Conservation (phyloP, 208 protist species). For the Angomonas ambiguus region DNA sequence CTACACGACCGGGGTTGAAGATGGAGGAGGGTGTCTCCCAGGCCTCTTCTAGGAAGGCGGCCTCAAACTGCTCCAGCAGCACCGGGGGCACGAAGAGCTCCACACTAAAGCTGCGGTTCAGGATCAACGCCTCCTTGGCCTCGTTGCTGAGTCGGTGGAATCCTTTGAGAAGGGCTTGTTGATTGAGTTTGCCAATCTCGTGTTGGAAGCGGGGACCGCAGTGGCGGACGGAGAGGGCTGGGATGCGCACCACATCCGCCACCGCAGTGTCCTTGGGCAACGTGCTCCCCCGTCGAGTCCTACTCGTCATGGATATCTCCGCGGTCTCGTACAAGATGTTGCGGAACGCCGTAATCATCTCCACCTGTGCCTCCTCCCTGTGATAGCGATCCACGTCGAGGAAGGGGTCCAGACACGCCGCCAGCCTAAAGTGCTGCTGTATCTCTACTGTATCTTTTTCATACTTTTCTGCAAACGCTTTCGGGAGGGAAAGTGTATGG, state of each 20-base stretch:
- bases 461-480: neutral
- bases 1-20: constrained; percentile 57
- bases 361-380: constrained; percentile 84
- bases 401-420: constrained; percentile 62
- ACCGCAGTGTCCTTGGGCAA: neutral
- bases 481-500: constrained; percentile 14
- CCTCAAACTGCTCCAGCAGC: constrained; percentile 57
- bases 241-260: constrained; percentile 68
- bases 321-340: constrained; percentile 81
- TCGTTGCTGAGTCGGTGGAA: constrained; percentile 78
- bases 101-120: constrained; percentile 57
- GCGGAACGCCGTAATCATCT: constrained; percentile 84
- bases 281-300: neutral
- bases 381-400: constrained; percentile 58
- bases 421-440: constrained; percentile 26
- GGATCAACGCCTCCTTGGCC: constrained; percentile 64
- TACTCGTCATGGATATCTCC: constrained; percentile 23
- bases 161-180: constrained; percentile 80
- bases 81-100: constrained; percentile 73
- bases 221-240: constrained; percentile 53
- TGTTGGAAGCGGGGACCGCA: constrained; percentile 41
- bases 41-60: constrained; percentile 68
- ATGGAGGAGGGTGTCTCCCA: constrained; percentile 69
- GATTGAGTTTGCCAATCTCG: constrained; percentile 81
- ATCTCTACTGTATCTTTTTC: neutral